Evolutionary conservation across 331 rosid genomes (phyloP).

Genomic region (Prunus yedoensis): DNA sequence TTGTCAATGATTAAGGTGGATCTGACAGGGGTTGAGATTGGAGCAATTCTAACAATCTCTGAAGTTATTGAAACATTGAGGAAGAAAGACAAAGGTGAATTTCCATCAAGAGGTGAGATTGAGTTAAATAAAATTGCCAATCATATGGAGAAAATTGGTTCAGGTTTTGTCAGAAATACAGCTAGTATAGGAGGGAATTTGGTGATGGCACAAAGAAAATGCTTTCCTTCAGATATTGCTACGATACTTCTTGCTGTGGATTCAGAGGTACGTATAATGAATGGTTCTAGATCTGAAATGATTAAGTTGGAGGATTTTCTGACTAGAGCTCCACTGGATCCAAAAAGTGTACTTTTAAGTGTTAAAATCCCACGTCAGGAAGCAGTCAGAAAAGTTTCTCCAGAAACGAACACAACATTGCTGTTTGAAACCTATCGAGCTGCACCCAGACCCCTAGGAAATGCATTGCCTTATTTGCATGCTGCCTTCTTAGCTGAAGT

Average conservation of each 20-base stretch:
- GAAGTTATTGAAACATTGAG: slow-evolving; percentile 60
- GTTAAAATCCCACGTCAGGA: slow-evolving; percentile 66
- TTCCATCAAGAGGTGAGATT: slow-evolving; percentile 39
- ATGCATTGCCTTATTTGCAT: slow-evolving; percentile 65
- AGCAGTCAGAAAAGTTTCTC: slow-evolving; percentile 28
- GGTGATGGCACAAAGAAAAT: slow-evolving; percentile 74
- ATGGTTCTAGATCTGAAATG: slow-evolving; percentile 42
- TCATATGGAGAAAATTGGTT: slow-evolving; percentile 74
- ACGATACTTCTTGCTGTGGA: slow-evolving; percentile 72
- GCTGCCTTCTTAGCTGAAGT: slow-evolving; percentile 76
- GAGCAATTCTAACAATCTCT: slow-evolving; percentile 68
- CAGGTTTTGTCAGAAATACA: slow-evolving; percentile 69
- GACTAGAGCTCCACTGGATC: slow-evolving; percentile 59
- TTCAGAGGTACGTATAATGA: slow-evolving; percentile 62
- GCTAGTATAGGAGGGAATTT: slow-evolving; percentile 90
- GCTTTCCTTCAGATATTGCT: slow-evolving; percentile 86
- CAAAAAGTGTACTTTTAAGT: slow-evolving; percentile 52
- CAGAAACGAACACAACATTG: slow-evolving; percentile 35
- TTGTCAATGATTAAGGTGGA: slow-evolving; percentile 55
- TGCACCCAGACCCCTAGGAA: slow-evolving; percentile 85
- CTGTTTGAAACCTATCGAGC: slow-evolving; percentile 80
- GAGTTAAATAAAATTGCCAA: slow-evolving; percentile 53
- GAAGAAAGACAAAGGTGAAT: slow-evolving; percentile 25
- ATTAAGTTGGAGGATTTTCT: slow-evolving; percentile 72
- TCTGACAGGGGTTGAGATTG: slow-evolving; percentile 61